These are phyloP conservation scores for Kodamaea kaohsiungensis DNA, from an alignment of 805 yeast genomes.

Conservation along the genomic window DNA sequence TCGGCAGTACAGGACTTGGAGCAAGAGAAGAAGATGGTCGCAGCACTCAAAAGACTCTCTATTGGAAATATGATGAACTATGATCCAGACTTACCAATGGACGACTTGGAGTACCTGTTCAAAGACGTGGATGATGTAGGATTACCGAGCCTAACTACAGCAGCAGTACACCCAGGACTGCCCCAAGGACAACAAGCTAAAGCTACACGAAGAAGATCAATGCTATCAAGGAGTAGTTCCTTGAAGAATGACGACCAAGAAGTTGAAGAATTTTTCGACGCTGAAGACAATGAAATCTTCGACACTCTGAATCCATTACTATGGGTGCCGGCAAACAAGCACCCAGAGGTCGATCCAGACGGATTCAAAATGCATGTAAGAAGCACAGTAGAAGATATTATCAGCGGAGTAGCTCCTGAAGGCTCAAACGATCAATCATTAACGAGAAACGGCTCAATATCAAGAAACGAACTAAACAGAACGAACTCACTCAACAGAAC, in stretches of 20 bases:
- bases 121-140: slow-evolving; percentile 17
- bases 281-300: slow-evolving; percentile 18
- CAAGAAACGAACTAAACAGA: background rate
- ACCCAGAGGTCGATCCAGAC: slow-evolving; percentile 94
- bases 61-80: slow-evolving; percentile 61
- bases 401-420: slow-evolving; percentile 14
- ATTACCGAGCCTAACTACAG: slow-evolving; percentile 9
- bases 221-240: slow-evolving; percentile 6
- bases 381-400: slow-evolving; percentile 51
- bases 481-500: background rate
- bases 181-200: slow-evolving; percentile 1
- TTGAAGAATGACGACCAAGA: slow-evolving; percentile 5
- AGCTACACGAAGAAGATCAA: slow-evolving; percentile 6
- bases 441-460: background rate
- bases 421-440: background rate
- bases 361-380: slow-evolving; percentile 72
- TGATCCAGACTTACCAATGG: slow-evolving; percentile 72
- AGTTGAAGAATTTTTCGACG: slow-evolving; percentile 18
- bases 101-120: slow-evolving; percentile 29
- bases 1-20: slow-evolving; percentile 76
- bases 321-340: slow-evolving; percentile 96
- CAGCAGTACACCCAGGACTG: slow-evolving; percentile 1
- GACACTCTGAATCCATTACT: slow-evolving; percentile 50
- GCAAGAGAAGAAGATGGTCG: slow-evolving; percentile 70
- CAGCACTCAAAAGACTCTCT: slow-evolving; percentile 70